phyloP scores from a whole-genome alignment of 352 stramenopile genomes.

The Pythium plurisporium region DNA sequence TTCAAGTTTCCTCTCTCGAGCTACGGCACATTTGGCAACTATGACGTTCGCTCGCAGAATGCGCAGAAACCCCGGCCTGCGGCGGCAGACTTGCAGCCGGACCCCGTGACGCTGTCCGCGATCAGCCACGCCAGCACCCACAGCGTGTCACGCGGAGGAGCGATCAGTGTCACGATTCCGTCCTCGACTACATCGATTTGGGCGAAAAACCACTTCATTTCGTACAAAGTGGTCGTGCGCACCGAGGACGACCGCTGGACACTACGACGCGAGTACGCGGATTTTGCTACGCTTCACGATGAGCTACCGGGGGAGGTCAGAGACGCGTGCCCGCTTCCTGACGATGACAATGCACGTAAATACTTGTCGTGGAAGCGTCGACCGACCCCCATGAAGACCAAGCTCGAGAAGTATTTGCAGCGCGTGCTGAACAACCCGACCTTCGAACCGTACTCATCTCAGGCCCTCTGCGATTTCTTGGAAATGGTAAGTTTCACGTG shows the following conservation, averaged over 20 bases:
- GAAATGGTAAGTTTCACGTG: constrained; percentile 62
- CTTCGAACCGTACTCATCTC: constrained; percentile 47
- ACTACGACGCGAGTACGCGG: constrained; percentile 54
- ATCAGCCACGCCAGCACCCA: constrained; percentile 6
- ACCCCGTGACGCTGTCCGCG: constrained; percentile 5
- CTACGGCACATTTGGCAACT: constrained; percentile 62
- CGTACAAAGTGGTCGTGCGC: constrained; percentile 70
- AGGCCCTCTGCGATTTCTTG: constrained; percentile 68
- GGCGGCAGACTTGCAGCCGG: background rate
- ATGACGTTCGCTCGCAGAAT: constrained; percentile 17
- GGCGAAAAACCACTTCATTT: constrained; percentile 66
- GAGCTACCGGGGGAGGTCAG: constrained; percentile 50
- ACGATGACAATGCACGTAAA: constrained; percentile 37
- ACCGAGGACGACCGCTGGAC: constrained; percentile 70
- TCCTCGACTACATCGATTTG: constrained; percentile 63
- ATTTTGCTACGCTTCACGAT: constrained; percentile 60
- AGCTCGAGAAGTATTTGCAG: constrained; percentile 60
- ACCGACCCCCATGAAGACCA: constrained; percentile 54
- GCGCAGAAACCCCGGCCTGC: background rate
- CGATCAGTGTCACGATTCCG: constrained; percentile 60
- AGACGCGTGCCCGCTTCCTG: constrained; percentile 38
- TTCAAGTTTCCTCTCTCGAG: constrained; percentile 33
- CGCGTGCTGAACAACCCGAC: constrained; percentile 44
- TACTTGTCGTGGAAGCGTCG: constrained; percentile 60
- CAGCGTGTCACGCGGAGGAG: constrained; percentile 21